A percentile compares a stretch with the other conserved stretches of the same genome.
Conservation (phyloP, 2,329 filamentous ascomycete species). For the Coniella lustricola region DNA sequence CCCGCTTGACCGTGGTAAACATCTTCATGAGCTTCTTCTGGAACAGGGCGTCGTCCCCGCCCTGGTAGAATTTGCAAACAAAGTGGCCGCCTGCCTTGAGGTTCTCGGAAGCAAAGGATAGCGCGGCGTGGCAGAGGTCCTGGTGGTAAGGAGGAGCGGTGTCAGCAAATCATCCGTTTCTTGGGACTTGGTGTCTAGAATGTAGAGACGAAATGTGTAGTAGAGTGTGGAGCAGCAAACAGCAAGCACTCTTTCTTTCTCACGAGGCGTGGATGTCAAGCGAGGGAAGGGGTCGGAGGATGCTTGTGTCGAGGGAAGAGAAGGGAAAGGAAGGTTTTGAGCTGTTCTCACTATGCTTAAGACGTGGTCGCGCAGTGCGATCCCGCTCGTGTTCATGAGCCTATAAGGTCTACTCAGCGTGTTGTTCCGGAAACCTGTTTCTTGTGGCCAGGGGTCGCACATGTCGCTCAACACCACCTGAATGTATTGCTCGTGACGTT, state of each 20-base stretch:
- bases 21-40: slow-evolving; percentile 67
- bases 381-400: slow-evolving; percentile 99
- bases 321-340: neutral
- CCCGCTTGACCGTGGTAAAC: slow-evolving; percentile 73
- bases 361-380: slow-evolving; percentile 77
- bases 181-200: too few species aligned
- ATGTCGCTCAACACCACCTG: slow-evolving; percentile 94
- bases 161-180: too few species aligned
- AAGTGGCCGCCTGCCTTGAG: slow-evolving; percentile 80
- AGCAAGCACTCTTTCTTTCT: too few species aligned
- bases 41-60: slow-evolving; percentile 72
- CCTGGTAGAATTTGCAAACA: slow-evolving; percentile 96
- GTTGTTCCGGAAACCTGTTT: slow-evolving; percentile 69
- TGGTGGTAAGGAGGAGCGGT: too few species aligned
- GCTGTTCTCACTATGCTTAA: slow-evolving; percentile 91
- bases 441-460: slow-evolving; percentile 92
- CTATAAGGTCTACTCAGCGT: slow-evolving; percentile 97
- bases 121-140: slow-evolving; percentile 84
- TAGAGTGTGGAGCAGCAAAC: neutral
- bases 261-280: too few species aligned
- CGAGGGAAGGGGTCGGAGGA: neutral
- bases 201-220: too few species aligned
- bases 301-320: too few species aligned
- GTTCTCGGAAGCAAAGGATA: slow-evolving; percentile 79
- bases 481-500: neutral